Evolutionary conservation across 768 basidiomycete species (phyloP), one percentile per base, ranked within the genome.

Genomic region (Lentinula sp.): DNA sequence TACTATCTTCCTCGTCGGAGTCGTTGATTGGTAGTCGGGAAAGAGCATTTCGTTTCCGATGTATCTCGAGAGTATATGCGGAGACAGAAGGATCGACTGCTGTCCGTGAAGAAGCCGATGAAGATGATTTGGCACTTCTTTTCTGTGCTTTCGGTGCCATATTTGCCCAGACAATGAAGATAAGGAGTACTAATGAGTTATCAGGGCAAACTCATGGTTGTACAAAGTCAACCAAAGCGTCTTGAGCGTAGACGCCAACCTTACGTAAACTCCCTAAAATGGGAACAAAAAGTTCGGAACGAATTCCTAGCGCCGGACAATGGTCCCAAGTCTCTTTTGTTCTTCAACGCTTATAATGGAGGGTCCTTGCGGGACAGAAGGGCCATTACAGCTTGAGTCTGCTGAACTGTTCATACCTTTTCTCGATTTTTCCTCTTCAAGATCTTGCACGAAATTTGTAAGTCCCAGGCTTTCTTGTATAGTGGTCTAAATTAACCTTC

Each of bases 381-480:
- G 5, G 37, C 37, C 37, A 36, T 41, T 55, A n/a, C n/a, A 41
- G 37, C 20, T 42, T 48, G 57, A 58, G 57, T 58, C 23, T 58
- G 57, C 43, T 33, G 57, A 33, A 43, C 45, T 58, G 35, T 43
- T 58, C 57, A 46, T 58, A 46, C 46, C 35, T n/a, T 58, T 48
- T 54, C 28, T 28, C 28, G 28, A 28, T 20, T 39, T 45, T 0
- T 41, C 41, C 55, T 57, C 42, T 41, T 48, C n/a, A 58, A 37
- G 54, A 16, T 18, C n/a, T 35, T 37, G 20, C 23, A 33, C 32
- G 53, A 12, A 12, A 12, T 32, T 20, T 45, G 55, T 57, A 32
- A 10, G 52, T 20, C 13, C 13, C 20, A 28, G 3, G 15, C 18
- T 50, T 32, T 50, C 49, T 50, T 7, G 3, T 33, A 28, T 50